Base-by-base conservation (phyloP, 306 rosid genomes). In the Rubus parviflorus region DNA sequence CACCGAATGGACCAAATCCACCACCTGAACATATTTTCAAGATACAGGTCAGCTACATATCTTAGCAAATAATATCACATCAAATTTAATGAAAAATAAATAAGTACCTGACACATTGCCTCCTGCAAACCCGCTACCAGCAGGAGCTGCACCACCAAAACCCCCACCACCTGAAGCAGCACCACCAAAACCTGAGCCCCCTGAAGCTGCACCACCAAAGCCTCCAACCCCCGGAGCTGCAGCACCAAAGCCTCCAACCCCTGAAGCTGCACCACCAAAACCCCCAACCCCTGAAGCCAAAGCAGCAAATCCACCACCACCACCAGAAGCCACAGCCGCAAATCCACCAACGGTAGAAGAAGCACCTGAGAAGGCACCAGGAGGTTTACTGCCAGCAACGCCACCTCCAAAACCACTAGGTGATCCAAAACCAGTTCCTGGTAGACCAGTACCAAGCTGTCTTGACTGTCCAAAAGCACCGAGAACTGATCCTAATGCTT, bases 381-480 rank as follows among this genome's bases (percentile, higher is more conserved):
- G 4, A 6, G 83, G 72, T 63, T 70, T 75, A 42, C 46, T 46
- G 17, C 79, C 79, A 45, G 79, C 86, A 87, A 83, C 70, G 43
- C 89, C 91, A 65, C 87, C 77, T 45, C 93, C 93, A 85, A 85
- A 83, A 70, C 90, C 85, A 66, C 85, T 74, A 49, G 91, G 85
- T 78, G 96, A 73, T 43, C 84, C 91, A 76, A 88, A 83, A 78
- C 88, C 85, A 79, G 81, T 53, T 70, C 93, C 96, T 16, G 85
- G 86, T 47, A 84, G 71, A 88, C 83, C 83, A 49, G 86, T 74
- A 38, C 97, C 97, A 82, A 90, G 86, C 76, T 95, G 97, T 79
- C 98, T 90, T 61, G 97, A 92, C 76, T 92, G 97, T 78, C 98
- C 98, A 81, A 95, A 95, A 83, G 81, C 52, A 85, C 99, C 94